Base-by-base conservation (phyloP, 164 flowering plant species). In the Aristolochia californica region DNA sequence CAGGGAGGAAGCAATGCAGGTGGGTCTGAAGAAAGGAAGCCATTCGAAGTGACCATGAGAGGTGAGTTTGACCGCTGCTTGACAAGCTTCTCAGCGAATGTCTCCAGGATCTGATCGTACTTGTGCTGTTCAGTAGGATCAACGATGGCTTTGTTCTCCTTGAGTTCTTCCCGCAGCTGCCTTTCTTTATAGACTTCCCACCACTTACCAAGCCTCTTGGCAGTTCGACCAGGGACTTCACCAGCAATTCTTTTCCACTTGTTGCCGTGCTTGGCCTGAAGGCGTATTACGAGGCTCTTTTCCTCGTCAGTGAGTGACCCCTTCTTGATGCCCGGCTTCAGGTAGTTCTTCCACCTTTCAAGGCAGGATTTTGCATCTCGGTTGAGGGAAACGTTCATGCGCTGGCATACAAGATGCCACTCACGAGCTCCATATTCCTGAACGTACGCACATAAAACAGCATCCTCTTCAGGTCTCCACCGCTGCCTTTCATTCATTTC, bases 51-150 rank as follows among this genome's bases (percentile, higher is more conserved):
- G 2, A 87, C 85, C 94, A 87, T 87, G 15, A 75, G 72, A 63
- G 66, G 71, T 20, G 75, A 53, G 10, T 68, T 45, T 17, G 78
- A 56, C 7, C 74, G 72, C 57, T 87, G 84, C 59, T 83, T 85
- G 57, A 81, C 91, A 0, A 85, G 63, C 80, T 88, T 91, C 80
- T 87, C 95, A 0, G 95, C 94, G 66, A 87, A 88, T 34, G 80
- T 85, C 70, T 87, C 89, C n/a, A 93, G 72, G 40, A 87, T 82
- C n/a, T 62, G 70, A 34, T 85, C 86, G 81, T 88, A 85, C 69
- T 82, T 87, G 12, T 34, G 40, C 10, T 34, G 40, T 34, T 34
- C 40, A 12, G 40, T 34, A 5, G 40, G 40, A 12, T 34, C 40
- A 34, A 34, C 10, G 10, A 34, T 34, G 40, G 11, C 40, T 34